Evolutionary conservation across 78 protist genomes (phyloP), one percentile per base, ranked within the genome.

Genomic region (Paratrimastix pyriformis): DNA sequence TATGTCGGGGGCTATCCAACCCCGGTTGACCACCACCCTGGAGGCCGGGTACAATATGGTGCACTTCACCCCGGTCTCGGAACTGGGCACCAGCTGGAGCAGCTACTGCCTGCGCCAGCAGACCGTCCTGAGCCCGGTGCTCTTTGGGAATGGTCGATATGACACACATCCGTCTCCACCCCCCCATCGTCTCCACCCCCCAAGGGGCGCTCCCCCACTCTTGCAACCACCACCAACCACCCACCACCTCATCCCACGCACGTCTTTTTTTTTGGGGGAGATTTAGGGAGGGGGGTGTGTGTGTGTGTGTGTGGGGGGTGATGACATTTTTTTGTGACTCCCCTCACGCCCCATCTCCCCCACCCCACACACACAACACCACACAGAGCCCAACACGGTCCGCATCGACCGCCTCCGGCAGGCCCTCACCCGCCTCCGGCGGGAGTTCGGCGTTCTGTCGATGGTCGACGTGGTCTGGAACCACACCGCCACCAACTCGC

Each of bases 391-490:
- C n/a, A 77, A 60, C 30, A 73, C 58, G 40, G 57, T 73, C 42
- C 78, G 81, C 15, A 29, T 52, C 7, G 42, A 33, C 18, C 55
- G 73, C 11, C 60, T 88, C 4, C 21, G 50, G 21, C 4, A 43
- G 0, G 75, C 66, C 8, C 46, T 84, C 26, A 15, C 24, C 21
- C 38, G 11, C 0, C 15, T 79, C 11, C 80, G 74, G 52, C 11
- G 0, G 3, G 54, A 85, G 11, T 37, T 75, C 46, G 65, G 55
- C 40, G 43, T 79, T 30, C 50, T 84, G 21, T 35, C 82, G 3
- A 60, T 86, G 76, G 80, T 80, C 30, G 96, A 92, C 64, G 75
- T 90, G 24, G 90, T 92, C 39, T 85, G 81, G 88, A 92, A 89
- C 70, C 96, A 92, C 75, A 86, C 91, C 13, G 84, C 96, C 7